Conservation (phyloP, 257 asterid genomes). For the Nicotiana undulata region DNA sequence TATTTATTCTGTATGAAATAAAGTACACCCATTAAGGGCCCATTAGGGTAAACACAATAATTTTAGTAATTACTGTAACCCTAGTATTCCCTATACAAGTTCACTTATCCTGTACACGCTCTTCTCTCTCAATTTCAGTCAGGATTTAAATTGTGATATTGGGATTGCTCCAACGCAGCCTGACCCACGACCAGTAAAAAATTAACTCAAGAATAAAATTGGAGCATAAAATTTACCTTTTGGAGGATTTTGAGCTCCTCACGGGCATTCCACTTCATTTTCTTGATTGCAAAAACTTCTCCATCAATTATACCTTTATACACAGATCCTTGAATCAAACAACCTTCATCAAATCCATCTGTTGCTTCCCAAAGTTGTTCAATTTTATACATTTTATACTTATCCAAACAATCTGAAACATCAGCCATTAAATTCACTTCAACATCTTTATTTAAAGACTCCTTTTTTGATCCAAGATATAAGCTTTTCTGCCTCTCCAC, state of each 20-base stretch:
- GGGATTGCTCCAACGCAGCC: too few species aligned
- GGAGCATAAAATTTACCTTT: constrained; percentile 40
- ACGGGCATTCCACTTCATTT: constrained; percentile 97
- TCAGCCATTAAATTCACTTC: constrained; percentile 71
- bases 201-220: too few species aligned
- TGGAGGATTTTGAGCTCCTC: constrained; percentile 95
- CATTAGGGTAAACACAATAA: too few species aligned
- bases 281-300: constrained; percentile 78
- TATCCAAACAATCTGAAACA: constrained; percentile 88
- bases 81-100: too few species aligned
- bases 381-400: constrained; percentile 67
- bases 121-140: too few species aligned
- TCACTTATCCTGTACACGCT: too few species aligned
- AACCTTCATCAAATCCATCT: constrained; percentile 55
- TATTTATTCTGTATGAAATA: too few species aligned
- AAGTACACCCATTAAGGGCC: too few species aligned
- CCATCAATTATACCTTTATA: constrained; percentile 65
- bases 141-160: too few species aligned
- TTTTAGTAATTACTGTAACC: too few species aligned
- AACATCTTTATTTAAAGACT: constrained; percentile 32
- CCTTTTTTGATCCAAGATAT: constrained; percentile 16
- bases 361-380: constrained; percentile 70
- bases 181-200: too few species aligned
- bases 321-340: constrained; percentile 76
- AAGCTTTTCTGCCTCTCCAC: constrained; percentile 29